Evolutionary conservation across 768 basidiomycete species (phyloP).

Genomic region (Tylopilus rubrobrunneus): DNA sequence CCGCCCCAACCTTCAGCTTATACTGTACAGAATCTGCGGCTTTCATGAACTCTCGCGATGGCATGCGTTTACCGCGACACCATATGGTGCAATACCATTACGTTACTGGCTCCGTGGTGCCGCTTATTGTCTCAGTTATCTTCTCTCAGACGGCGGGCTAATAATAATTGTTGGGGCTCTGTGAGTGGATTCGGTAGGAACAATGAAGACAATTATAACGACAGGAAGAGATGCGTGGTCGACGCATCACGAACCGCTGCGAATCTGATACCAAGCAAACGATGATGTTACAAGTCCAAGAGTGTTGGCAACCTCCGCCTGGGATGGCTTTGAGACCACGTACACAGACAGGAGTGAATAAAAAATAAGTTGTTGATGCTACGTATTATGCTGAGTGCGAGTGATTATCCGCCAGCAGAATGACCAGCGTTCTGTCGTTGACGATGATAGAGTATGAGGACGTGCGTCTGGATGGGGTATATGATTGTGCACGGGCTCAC

Average conservation of each 20-base stretch:
- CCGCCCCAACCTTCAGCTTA: constrained; percentile 16
- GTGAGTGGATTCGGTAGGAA: constrained; percentile 7
- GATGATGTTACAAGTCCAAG: constrained; percentile 28
- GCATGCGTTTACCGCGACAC: not conserved
- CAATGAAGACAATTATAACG: constrained; percentile 8
- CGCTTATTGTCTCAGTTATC: constrained; percentile 11
- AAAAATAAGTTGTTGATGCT: constrained; percentile 12
- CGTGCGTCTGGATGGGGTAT: constrained; percentile 24
- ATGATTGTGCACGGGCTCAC: constrained; percentile 16
- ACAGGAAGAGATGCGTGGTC: constrained; percentile 9
- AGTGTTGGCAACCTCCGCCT: constrained; percentile 13
- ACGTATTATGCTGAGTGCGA: constrained; percentile 29
- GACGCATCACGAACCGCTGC: constrained; percentile 10
- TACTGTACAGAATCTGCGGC: constrained; percentile 17
- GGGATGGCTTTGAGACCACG: constrained; percentile 5
- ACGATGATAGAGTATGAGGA: constrained; percentile 28
- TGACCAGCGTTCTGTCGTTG: constrained; percentile 26
- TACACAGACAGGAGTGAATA: constrained; percentile 14
- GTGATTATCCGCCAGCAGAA: constrained; percentile 28
- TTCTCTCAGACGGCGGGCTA: not conserved
- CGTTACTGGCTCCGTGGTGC: not conserved
- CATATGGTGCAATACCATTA: constrained; percentile 3
- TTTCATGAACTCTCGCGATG: constrained; percentile 13
- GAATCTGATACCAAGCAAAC: constrained; percentile 17
- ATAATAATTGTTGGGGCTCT: constrained; percentile 3